Conservation (phyloP, 2,329 filamentous ascomycete genomes). For the Metarhizium anisopliae region DNA sequence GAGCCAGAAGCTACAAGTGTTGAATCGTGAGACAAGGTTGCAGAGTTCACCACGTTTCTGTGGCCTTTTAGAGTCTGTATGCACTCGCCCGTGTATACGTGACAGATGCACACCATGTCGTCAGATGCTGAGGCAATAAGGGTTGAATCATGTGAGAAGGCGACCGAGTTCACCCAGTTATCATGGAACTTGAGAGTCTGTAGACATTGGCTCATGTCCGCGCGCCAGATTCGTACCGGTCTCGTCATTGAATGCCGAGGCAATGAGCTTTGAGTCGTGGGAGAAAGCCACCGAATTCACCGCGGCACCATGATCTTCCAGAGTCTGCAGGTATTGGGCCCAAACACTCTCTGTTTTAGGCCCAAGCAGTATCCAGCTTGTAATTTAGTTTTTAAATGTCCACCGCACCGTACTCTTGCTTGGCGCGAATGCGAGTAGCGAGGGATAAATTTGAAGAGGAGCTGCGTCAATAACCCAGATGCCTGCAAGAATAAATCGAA, state of each 20-base stretch:
- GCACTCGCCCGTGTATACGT: not conserved
- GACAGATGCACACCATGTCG: not conserved
- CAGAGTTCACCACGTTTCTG: not conserved
- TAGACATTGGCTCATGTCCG: not conserved
- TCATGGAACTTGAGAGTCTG: conserved; percentile 5
- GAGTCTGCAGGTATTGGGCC: not conserved
- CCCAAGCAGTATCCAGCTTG: not conserved
- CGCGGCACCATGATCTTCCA: not conserved
- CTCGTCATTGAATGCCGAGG: not conserved
- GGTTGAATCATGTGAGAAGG: not conserved
- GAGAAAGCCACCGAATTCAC: not conserved
- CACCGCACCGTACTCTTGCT: not conserved
- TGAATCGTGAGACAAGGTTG: not conserved
- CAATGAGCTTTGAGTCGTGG: not conserved
- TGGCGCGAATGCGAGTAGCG: not conserved
- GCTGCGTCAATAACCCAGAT: not conserved
- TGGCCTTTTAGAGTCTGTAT: not conserved
- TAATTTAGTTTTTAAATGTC: not conserved
- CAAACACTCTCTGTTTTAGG: not conserved
- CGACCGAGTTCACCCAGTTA: not conserved
- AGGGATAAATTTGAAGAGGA: not conserved
- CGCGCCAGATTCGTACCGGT: not conserved
- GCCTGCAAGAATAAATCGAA: not conserved
- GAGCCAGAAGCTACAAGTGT: not conserved
- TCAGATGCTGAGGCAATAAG: not conserved